Conservation (phyloP, 108 stramenopile species). For the Nitzschia sp. region DNA sequence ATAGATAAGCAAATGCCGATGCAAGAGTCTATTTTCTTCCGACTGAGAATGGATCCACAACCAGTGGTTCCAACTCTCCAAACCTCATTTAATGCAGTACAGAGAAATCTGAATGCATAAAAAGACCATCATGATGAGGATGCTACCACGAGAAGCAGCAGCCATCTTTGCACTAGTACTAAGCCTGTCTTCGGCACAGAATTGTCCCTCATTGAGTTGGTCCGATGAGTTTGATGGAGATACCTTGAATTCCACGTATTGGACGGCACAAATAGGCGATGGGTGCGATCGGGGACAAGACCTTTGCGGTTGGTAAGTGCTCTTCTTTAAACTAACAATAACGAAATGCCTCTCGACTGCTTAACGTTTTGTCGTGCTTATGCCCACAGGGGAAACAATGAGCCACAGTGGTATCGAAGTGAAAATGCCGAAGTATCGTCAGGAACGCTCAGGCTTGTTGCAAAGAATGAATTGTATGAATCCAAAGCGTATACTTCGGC, state of each 20-base stretch:
- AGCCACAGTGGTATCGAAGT: constrained; percentile 31
- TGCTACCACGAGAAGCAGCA: too few relatives aligned
- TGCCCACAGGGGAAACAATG: constrained; percentile 39
- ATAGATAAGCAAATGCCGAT: too few relatives aligned
- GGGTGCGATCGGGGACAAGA: constrained; percentile 40
- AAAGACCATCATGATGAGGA: too few relatives aligned
- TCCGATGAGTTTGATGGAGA: constrained; percentile 47
- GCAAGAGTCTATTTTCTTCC: too few relatives aligned
- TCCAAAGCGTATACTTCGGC: constrained; percentile 32
- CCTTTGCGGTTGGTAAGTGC: constrained; percentile 41
- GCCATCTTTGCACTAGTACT: too few relatives aligned
- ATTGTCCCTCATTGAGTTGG: constrained; percentile 41
- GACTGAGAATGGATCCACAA: too few relatives aligned
- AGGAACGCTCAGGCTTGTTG: constrained; percentile 31
- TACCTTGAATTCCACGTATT: constrained; percentile 26
- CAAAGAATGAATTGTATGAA: background rate
- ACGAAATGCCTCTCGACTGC: background rate
- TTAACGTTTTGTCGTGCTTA: background rate
- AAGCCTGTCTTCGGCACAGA: too few relatives aligned
- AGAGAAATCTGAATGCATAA: too few relatives aligned
- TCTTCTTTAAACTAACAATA: background rate
- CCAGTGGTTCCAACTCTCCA: too few relatives aligned
- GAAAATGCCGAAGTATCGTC: constrained; percentile 24
- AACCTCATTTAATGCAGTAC: too few relatives aligned
- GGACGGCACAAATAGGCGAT: constrained; percentile 37